Evolutionary conservation across 2,329 filamentous ascomycete genomes (phyloP).

Genomic region (Penicillium sp.): DNA sequence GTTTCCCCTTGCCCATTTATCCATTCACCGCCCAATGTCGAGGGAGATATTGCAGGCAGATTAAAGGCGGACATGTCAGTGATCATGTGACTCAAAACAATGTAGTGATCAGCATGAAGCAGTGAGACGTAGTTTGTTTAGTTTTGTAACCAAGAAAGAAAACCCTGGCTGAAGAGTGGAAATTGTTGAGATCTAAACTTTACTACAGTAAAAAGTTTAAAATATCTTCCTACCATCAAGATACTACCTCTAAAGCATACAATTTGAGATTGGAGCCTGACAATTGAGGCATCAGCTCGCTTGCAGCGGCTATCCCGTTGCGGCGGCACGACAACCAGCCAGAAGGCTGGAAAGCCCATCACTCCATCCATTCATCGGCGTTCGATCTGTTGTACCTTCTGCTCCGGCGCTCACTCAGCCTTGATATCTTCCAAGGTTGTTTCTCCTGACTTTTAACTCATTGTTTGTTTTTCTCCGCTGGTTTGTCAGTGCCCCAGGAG

Average conservation of each 20-base stretch:
- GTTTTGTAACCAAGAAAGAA: background rate
- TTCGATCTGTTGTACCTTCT: conserved; percentile 17
- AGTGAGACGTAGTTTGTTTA: background rate
- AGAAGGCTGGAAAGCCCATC: conserved; percentile 37
- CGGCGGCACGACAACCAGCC: conserved; percentile 40
- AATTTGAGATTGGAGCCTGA: conserved; percentile 12
- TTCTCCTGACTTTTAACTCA: conserved; percentile 8
- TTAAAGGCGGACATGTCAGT: background rate
- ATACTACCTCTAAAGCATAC: background rate
- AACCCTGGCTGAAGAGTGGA: background rate
- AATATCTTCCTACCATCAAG: background rate
- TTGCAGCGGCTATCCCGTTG: conserved; percentile 42
- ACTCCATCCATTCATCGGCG: conserved; percentile 28
- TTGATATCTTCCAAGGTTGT: conserved; percentile 5
- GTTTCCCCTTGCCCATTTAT: background rate
- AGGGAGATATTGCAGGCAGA: background rate
- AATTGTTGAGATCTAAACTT: background rate
- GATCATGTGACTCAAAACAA: conserved; percentile 8
- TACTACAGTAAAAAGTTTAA: background rate
- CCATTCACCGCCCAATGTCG: background rate
- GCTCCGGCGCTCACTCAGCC: conserved; percentile 14
- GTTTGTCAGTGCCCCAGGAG: conserved; percentile 9
- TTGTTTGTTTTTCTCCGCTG: conserved; percentile 8
- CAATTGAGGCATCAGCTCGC: conserved; percentile 30
- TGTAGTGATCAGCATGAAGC: conserved; percentile 1